A percentile compares a stretch with the other conserved stretches of the same genome.
Conservation (phyloP, 2,329 filamentous ascomycete genomes). For the Xylariales sp. region DNA sequence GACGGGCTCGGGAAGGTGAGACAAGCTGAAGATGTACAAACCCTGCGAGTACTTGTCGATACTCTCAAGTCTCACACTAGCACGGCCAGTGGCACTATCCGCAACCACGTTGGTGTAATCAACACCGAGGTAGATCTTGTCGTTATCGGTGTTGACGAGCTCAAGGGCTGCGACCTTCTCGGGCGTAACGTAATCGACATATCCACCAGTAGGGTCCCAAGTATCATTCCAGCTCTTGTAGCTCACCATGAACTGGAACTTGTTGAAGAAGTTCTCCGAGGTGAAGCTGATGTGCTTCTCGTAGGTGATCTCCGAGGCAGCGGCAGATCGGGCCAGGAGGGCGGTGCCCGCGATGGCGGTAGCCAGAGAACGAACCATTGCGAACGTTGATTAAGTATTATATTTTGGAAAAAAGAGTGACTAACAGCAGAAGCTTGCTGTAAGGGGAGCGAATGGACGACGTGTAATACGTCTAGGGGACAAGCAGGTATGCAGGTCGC, state of each 20-base stretch:
- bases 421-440: slow-evolving; percentile 10
- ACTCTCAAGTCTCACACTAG: slow-evolving; percentile 63
- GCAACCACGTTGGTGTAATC: slow-evolving; percentile 15
- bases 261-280: slow-evolving; percentile 40
- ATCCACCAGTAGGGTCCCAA: slow-evolving; percentile 60
- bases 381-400: slow-evolving; percentile 17
- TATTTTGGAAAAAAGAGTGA: slow-evolving; percentile 19
- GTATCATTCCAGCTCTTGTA: slow-evolving; percentile 3
- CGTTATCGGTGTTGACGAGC: slow-evolving; percentile 25
- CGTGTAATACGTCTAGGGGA: slow-evolving; percentile 40
- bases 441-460: slow-evolving; percentile 34
- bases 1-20: slow-evolving; percentile 59
- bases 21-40: slow-evolving; percentile 65
- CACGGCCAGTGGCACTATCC: slow-evolving; percentile 29
- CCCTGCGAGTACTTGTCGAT: slow-evolving; percentile 59
- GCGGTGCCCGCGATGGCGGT: slow-evolving; percentile 32
- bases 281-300: slow-evolving; percentile 35
- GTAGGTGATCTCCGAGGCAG: slow-evolving; percentile 27
- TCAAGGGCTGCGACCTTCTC: slow-evolving; percentile 28
- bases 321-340: slow-evolving; percentile 27
- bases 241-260: slow-evolving; percentile 37
- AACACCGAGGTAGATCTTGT: slow-evolving; percentile 34
- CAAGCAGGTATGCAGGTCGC: slow-evolving; percentile 29
- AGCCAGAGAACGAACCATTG: slow-evolving; percentile 37
- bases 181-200: slow-evolving; percentile 49